Percentiles rank a stretch among this genome's conserved stretches.
phyloP scores from a whole-genome alignment of 2,329 filamentous ascomycete genomes.

The Orbilia ellipsospora region DNA sequence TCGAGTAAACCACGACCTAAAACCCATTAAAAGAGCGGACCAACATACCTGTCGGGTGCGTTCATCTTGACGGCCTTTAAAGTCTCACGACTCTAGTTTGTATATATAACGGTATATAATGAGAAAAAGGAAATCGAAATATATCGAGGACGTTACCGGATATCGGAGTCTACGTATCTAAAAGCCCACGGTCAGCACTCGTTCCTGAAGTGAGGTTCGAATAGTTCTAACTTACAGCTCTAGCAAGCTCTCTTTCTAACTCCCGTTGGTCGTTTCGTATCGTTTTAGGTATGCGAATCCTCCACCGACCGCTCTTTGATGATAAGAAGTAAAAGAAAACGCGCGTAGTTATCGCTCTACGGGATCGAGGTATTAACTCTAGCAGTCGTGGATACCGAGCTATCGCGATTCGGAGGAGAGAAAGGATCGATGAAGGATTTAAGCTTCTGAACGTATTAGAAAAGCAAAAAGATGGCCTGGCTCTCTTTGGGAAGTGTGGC shows the following conservation, averaged over 20 bases:
- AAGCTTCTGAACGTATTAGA: not conserved
- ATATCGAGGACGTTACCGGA: not conserved
- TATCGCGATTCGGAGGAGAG: conserved; percentile 46
- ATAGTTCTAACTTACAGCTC: not conserved
- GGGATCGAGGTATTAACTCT: not conserved
- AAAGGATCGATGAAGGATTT: not conserved
- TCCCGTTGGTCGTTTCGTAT: not conserved
- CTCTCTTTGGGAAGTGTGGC: not conserved
- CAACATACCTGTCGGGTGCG: conserved; percentile 51
- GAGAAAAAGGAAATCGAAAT: not conserved
- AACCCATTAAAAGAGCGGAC: not conserved
- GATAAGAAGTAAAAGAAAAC: not conserved
- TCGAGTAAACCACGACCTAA: conserved; percentile 27
- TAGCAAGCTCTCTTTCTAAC: not conserved
- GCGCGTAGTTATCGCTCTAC: not conserved
- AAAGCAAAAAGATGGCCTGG: not conserved
- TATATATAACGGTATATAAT: conserved; percentile 4
- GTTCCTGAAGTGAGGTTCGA: not conserved
- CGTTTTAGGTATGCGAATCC: not conserved
- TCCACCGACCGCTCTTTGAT: not conserved
- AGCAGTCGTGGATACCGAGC: not conserved
- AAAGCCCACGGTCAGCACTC: conserved; percentile 1
- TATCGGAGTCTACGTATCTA: not conserved
- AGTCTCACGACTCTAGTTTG: not conserved
- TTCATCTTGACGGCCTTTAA: conserved; percentile 45